Conservation (phyloP, 2,329 filamentous ascomycete species). For the Fusarium sp. region DNA sequence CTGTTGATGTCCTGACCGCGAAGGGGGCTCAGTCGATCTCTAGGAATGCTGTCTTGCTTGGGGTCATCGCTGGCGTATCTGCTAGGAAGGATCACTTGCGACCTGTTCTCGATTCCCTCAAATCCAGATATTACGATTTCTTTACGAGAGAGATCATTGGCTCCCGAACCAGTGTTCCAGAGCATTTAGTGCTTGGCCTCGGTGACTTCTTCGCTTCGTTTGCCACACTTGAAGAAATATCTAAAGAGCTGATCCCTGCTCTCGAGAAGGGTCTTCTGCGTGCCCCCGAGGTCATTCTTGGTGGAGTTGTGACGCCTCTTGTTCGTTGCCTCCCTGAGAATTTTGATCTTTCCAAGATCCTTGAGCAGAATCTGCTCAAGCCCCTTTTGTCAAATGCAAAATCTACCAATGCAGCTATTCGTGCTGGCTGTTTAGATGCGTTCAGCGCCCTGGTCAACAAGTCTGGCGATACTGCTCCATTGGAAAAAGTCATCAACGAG, state of each 20-base stretch:
- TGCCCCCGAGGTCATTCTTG: slow-evolving; percentile 87
- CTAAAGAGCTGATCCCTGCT: slow-evolving; percentile 77
- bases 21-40: slow-evolving; percentile 71
- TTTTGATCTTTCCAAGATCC: slow-evolving; percentile 79
- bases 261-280: slow-evolving; percentile 89
- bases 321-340: slow-evolving; percentile 71
- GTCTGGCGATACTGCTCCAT: slow-evolving; percentile 62
- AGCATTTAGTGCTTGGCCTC: slow-evolving; percentile 76
- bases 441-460: slow-evolving; percentile 75
- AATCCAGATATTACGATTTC: slow-evolving; percentile 79
- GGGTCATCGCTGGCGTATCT: slow-evolving; percentile 87
- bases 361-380: slow-evolving; percentile 79
- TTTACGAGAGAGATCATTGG: slow-evolving; percentile 86
- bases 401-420: slow-evolving; percentile 82
- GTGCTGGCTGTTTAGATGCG: slow-evolving; percentile 76
- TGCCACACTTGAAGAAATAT: slow-evolving; percentile 75
- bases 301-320: slow-evolving; percentile 78
- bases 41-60: slow-evolving; percentile 80
- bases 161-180: slow-evolving; percentile 75
- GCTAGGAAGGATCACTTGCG: slow-evolving; percentile 73
- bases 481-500: slow-evolving; percentile 79
- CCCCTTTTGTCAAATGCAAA: slow-evolving; percentile 90
- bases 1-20: slow-evolving; percentile 71
- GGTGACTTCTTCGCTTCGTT: slow-evolving; percentile 85
- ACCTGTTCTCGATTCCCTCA: slow-evolving; percentile 67